Conservation (phyloP, 345 rosid species). For the rapeseed (Brassica napus) region DNA sequence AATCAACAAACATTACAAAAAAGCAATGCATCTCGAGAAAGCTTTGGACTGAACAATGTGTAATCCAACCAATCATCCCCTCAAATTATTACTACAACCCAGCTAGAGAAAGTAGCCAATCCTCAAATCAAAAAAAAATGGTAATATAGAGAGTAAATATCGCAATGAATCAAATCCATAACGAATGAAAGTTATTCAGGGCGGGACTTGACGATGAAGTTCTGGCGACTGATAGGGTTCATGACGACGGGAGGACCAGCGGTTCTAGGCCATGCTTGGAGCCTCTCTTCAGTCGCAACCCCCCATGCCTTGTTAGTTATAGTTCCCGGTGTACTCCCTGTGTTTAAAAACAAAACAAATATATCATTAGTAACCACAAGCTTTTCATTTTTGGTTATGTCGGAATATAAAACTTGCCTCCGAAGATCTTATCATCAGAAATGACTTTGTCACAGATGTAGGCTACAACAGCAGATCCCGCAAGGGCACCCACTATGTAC, state of each 20-base stretch:
- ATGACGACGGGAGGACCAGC: slow-evolving; percentile 93
- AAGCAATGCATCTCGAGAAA: neutral
- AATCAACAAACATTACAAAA: slow-evolving; percentile 28
- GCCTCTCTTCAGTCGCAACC: slow-evolving; percentile 79
- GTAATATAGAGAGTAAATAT: slow-evolving; percentile 6
- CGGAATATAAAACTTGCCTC: slow-evolving; percentile 43
- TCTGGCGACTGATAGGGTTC: slow-evolving; percentile 96
- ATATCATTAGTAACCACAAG: neutral
- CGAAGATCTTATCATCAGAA: slow-evolving; percentile 74
- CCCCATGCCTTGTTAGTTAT: slow-evolving; percentile 71
- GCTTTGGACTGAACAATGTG: slow-evolving; percentile 27
- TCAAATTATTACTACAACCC: slow-evolving; percentile 29
- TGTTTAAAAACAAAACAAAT: neutral
- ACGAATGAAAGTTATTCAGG: slow-evolving; percentile 37
- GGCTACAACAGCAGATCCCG: slow-evolving; percentile 62
- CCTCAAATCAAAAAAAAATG: slow-evolving; percentile 2
- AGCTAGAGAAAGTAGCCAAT: slow-evolving; percentile 26
- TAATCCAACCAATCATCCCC: slow-evolving; percentile 2
- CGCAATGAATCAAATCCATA: slow-evolving; percentile 18
- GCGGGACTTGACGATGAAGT: slow-evolving; percentile 71
- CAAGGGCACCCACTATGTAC: slow-evolving; percentile 55
- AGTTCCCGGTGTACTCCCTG: slow-evolving; percentile 70
- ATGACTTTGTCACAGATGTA: slow-evolving; percentile 56
- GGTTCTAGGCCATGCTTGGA: slow-evolving; percentile 96
- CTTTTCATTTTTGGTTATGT: neutral